Conservation (phyloP, 2,329 filamentous ascomycete species). For the Peltaster fructicola region DNA sequence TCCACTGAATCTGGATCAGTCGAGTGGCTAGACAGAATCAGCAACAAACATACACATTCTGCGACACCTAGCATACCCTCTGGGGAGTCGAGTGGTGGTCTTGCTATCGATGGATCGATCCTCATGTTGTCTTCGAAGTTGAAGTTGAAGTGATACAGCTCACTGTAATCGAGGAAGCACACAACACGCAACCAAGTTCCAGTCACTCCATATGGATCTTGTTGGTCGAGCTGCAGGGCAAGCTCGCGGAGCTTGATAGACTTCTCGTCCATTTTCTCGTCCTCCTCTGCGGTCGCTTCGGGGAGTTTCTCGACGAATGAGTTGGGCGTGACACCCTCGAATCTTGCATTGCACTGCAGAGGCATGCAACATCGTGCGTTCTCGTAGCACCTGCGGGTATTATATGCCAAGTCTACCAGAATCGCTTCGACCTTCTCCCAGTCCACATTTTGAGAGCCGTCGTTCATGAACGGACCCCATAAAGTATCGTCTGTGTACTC, state of each 20-base stretch:
- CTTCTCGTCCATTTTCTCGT: slow-evolving; percentile 7
- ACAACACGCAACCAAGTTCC: slow-evolving; percentile 54
- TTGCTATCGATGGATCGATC: slow-evolving; percentile 20
- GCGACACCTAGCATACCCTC: slow-evolving; percentile 29
- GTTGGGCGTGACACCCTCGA: slow-evolving; percentile 36
- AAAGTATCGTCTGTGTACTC: slow-evolving; percentile 42
- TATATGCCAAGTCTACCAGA: slow-evolving; percentile 49
- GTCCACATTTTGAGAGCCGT: slow-evolving; percentile 45
- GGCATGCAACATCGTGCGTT: slow-evolving; percentile 29
- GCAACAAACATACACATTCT: slow-evolving; percentile 15
- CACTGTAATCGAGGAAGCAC: slow-evolving; percentile 42
- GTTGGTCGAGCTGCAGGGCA: slow-evolving; percentile 30
- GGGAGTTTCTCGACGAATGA: slow-evolving; percentile 7
- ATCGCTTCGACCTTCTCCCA: slow-evolving; percentile 69
- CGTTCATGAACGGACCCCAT: slow-evolving; percentile 57
- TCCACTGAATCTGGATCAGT: slow-evolving; percentile 50
- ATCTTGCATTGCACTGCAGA: slow-evolving; percentile 38
- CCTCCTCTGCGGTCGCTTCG: slow-evolving; percentile 4
- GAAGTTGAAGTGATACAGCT: slow-evolving; percentile 60
- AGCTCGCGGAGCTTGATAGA: slow-evolving; percentile 13
- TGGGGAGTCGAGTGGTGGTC: slow-evolving; percentile 38
- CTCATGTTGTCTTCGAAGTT: slow-evolving; percentile 9
- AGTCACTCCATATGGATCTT: slow-evolving; percentile 53
- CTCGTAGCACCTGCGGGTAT: slow-evolving; percentile 33
- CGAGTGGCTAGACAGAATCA: slow-evolving; percentile 34